Base-by-base conservation (phyloP, 805 yeast species). In the Groenewaldozyma tartarivorans region DNA sequence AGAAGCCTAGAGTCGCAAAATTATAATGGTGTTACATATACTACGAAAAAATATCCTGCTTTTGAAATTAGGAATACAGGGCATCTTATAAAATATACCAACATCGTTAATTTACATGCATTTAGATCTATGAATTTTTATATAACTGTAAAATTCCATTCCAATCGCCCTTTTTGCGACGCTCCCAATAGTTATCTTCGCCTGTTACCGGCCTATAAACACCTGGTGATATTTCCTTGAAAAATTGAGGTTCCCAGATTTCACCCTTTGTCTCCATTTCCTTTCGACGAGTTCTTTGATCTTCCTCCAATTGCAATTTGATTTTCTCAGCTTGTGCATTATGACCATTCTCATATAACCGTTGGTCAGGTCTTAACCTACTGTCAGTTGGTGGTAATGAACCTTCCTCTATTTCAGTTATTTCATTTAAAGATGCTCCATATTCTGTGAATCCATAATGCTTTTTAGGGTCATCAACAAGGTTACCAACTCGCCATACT, bases 391-490 rank as follows among this genome's bases (percentile, higher is more conserved):
- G 88, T 4, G 96, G 81, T 31, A 88, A 51, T 2, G 60, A 40
- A 2, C 66, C 81, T 21, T 69, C 47, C 55, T 90, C 96, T 11
- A 90, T 61, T 3, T 57, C 64, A 0, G 95, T 83, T 31, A 88
- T 73, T 45, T 86, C 83, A 56, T 87, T 87, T 56, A 92, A 66
- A 31, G 80, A 71, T 5, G 94, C 85, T 0, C 95, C 78, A 64
- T 81, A 92, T 40, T 69, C 67, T 0, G 96, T 80, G 56, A 87
- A 87, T 0, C 98, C 98, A 63, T 78, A 92, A 56, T 83, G 83
- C 47, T 71, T 67, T 34, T 68, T 67, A 24, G 72, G 61, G 40
- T 81, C 66, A 0, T 71, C 66, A 11, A 87, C 72, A 40, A 87
- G 63, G 3, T 71, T 67, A 1, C 88, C 85, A 5, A 70, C 81